phyloP scores from a whole-genome alignment of 495 filamentous ascomycete genomes.

The Penicillium soppii region DNA sequence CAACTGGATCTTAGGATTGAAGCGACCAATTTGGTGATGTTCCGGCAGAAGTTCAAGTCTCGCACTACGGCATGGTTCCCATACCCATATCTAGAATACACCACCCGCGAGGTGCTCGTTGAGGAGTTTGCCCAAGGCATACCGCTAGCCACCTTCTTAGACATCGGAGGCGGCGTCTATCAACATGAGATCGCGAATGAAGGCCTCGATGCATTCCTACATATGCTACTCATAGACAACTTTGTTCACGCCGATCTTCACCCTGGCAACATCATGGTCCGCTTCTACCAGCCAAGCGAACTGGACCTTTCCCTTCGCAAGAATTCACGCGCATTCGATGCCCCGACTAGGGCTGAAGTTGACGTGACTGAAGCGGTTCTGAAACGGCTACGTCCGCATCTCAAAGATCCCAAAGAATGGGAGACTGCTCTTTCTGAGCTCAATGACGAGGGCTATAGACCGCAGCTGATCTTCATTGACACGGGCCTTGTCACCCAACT shows the following conservation, averaged over 20 bases:
- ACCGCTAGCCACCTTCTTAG: conserved; percentile 83
- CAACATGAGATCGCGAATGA: conserved; percentile 93
- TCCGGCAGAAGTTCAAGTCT: conserved; percentile 86
- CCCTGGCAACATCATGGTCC: conserved; percentile 99
- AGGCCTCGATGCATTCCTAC: conserved; percentile 95
- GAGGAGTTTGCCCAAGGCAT: conserved; percentile 97
- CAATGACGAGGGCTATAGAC: conserved; percentile 87
- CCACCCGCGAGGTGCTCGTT: conserved; percentile 85
- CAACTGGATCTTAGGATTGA: conserved; percentile 97
- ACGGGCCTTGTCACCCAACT: conserved; percentile 95
- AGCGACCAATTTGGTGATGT: conserved; percentile 81
- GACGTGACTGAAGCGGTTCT: conserved; percentile 91
- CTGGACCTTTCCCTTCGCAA: conserved; percentile 61
- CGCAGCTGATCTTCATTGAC: conserved; percentile 96
- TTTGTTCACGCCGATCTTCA: conserved; percentile 99
- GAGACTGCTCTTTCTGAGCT: conserved; percentile 67
- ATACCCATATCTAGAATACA: conserved; percentile 87
- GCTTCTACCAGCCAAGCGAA: conserved; percentile 84
- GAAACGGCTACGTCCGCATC: conserved; percentile 70
- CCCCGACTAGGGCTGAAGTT: conserved; percentile 47
- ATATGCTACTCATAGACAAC: conserved; percentile 97
- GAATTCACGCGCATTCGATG: conserved; percentile 49
- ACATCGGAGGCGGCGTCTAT: conserved; percentile 88
- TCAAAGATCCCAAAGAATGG: conserved; percentile 67
- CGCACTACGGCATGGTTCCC: conserved; percentile 95